A percentile compares a stretch with the other conserved stretches of the same genome.
Evolutionary conservation across 208 protist genomes (phyloP).

Genomic region (Trypanosoma boissoni): DNA sequence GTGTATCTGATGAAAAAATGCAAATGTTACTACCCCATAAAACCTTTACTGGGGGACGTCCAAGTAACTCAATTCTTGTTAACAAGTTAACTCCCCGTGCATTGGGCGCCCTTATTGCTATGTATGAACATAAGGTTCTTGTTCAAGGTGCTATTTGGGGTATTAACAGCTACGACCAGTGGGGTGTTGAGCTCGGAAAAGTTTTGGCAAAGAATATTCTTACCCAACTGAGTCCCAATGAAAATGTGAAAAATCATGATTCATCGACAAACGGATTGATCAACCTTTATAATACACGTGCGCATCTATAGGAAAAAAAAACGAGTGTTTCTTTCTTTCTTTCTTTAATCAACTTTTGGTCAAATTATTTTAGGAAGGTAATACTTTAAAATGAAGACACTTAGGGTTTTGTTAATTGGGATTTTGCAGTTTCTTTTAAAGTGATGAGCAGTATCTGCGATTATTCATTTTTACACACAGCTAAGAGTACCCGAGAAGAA

Average conservation of each 20-base stretch:
- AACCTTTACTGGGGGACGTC: conserved; percentile 92
- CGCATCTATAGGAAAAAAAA: conserved; percentile 40
- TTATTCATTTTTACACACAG: neutral
- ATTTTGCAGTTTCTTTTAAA: neutral
- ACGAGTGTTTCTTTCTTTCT: neutral
- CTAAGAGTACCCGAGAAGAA: too few species aligned
- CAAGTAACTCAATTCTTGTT: conserved; percentile 96
- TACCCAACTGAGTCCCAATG: conserved; percentile 79
- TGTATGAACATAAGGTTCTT: conserved; percentile 98
- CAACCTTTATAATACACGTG: conserved; percentile 88
- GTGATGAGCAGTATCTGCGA: neutral
- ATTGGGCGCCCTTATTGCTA: conserved; percentile 94
- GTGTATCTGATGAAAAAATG: conserved; percentile 51
- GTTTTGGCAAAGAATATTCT: conserved; percentile 96
- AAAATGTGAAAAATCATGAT: conserved; percentile 80
- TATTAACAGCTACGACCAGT: conserved; percentile 98
- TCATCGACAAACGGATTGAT: conserved; percentile 95
- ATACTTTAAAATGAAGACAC: too few species aligned
- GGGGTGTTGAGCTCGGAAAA: conserved; percentile 98
- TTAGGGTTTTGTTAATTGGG: too few species aligned
- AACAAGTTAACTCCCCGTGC: conserved; percentile 91
- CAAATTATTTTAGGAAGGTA: too few species aligned
- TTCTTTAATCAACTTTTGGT: conserved; percentile 2
- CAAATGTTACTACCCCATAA: conserved; percentile 71
- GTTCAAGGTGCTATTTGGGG: conserved; percentile 97